Percentiles rank a stretch among this genome's conserved stretches.
These are phyloP conservation scores for Mycothermus thermophilus DNA, from an alignment of 495 filamentous ascomycete genomes.

Conservation along the genomic window DNA sequence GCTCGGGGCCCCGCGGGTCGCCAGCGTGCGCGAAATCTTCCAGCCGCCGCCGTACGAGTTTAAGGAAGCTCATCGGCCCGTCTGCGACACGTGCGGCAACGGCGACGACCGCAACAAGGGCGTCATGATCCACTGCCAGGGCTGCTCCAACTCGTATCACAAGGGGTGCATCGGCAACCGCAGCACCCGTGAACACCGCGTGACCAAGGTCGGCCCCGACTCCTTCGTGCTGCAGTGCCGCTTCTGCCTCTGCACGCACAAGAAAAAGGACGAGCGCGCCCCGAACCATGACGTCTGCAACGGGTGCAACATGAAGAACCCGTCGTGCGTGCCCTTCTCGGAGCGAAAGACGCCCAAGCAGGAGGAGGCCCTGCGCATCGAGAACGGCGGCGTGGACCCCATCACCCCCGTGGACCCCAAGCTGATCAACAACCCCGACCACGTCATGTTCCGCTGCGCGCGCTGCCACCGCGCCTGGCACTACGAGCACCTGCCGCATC, in stretches of 20 bases:
- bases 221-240: slow-evolving; percentile 83
- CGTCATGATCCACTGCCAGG: slow-evolving; percentile 71
- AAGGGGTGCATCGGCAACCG: slow-evolving; percentile 67
- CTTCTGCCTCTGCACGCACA: slow-evolving; percentile 56
- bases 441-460: slow-evolving; percentile 70
- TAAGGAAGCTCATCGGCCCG: slow-evolving; percentile 46
- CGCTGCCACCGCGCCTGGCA: slow-evolving; percentile 71
- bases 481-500: slow-evolving; percentile 58
- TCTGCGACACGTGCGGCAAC: slow-evolving; percentile 58
- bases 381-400: slow-evolving; percentile 68
- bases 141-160: slow-evolving; percentile 74
- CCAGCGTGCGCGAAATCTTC: slow-evolving; percentile 58
- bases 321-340: slow-evolving; percentile 54
- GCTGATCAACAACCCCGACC: slow-evolving; percentile 58
- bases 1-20: slow-evolving; percentile 32
- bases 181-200: slow-evolving; percentile 64
- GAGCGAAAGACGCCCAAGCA: slow-evolving; percentile 53
- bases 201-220: slow-evolving; percentile 70
- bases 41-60: slow-evolving; percentile 43
- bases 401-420: slow-evolving; percentile 44
- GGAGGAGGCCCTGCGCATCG: slow-evolving; percentile 65
- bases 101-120: slow-evolving; percentile 44
- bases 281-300: slow-evolving; percentile 61
- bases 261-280: slow-evolving; percentile 50
- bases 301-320: slow-evolving; percentile 45